Conservation (phyloP, 352 stramenopile species). For the Phytophthora melonis region DNA sequence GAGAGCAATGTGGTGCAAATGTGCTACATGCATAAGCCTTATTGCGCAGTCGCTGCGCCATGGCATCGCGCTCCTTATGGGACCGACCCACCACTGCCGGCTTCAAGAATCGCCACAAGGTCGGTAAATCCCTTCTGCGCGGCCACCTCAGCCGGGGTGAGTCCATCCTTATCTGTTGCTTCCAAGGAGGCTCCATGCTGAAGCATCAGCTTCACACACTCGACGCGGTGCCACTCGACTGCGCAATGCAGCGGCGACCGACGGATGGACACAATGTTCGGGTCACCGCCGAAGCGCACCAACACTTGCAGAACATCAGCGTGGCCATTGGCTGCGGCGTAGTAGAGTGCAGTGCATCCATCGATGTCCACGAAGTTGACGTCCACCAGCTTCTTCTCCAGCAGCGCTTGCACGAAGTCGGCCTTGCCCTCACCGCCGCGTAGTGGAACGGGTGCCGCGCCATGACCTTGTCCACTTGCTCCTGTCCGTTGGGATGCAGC, state of each 20-base stretch:
- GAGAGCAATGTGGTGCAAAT: not conserved
- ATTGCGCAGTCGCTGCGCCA: not conserved
- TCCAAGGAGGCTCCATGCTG: slow-evolving; percentile 42
- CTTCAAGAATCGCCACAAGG: slow-evolving; percentile 23
- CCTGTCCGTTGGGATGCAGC: slow-evolving; percentile 45
- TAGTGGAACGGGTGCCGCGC: slow-evolving; percentile 87
- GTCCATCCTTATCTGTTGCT: slow-evolving; percentile 51
- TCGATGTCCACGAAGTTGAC: slow-evolving; percentile 75
- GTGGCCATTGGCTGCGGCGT: slow-evolving; percentile 77
- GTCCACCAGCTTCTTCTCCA: slow-evolving; percentile 65
- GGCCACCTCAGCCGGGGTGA: slow-evolving; percentile 51
- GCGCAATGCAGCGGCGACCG: slow-evolving; percentile 79
- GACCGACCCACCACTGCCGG: not conserved
- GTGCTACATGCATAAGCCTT: not conserved
- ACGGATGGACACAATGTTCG: slow-evolving; percentile 68
- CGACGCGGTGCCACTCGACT: slow-evolving; percentile 73
- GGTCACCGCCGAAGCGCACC: slow-evolving; percentile 53
- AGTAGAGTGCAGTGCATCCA: slow-evolving; percentile 76
- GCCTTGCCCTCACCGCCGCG: slow-evolving; percentile 72
- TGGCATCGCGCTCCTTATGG: not conserved
- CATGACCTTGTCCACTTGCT: slow-evolving; percentile 81
- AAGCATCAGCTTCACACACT: slow-evolving; percentile 67
- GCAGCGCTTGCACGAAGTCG: slow-evolving; percentile 62
- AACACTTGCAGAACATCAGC: slow-evolving; percentile 58
- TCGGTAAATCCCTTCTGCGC: slow-evolving; percentile 46